Conservation (phyloP, 176 grass and related monocot genomes). For the Echinochloa phyllopogon region DNA sequence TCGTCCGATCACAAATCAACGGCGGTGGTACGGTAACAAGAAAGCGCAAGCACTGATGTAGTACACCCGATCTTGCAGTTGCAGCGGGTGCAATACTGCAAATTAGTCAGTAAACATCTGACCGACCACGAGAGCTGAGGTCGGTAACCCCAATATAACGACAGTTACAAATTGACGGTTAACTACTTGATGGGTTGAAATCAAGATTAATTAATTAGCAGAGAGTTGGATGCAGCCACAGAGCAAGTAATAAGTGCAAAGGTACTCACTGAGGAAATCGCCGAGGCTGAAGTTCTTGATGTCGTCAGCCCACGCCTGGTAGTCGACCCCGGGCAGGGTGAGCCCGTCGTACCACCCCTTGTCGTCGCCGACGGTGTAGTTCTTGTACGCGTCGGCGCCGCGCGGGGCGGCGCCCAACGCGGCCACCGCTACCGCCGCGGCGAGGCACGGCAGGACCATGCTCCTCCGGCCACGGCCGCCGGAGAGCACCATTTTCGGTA, state of each 20-base stretch:
- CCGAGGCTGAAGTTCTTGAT: slow-evolving; percentile 92
- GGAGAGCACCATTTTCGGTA: slow-evolving; percentile 24
- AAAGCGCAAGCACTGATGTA: no score
- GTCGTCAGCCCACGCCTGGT: slow-evolving; percentile 85
- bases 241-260: not conserved
- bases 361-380: slow-evolving; percentile 94
- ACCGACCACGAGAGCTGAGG: not conserved
- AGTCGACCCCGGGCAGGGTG: slow-evolving; percentile 58
- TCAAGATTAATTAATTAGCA: not conserved
- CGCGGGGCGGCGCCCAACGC: not conserved
- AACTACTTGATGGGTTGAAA: not conserved
- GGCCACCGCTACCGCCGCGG: slow-evolving; percentile 17
- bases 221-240: no score
- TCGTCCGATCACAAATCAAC: not conserved
- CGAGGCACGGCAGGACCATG: slow-evolving; percentile 1
- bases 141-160: not conserved
- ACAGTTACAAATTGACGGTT: not conserved
- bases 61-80: no score
- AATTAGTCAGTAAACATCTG: no score
- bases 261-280: slow-evolving; percentile 94
- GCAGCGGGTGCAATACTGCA: no score
- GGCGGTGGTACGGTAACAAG: no score
- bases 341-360: slow-evolving; percentile 89
- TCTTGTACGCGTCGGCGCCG: slow-evolving; percentile 59
- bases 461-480: slow-evolving; percentile 20